phyloP scores from a whole-genome alignment of 148 eudicot genomes.

The Nepenthes mirabilis region DNA sequence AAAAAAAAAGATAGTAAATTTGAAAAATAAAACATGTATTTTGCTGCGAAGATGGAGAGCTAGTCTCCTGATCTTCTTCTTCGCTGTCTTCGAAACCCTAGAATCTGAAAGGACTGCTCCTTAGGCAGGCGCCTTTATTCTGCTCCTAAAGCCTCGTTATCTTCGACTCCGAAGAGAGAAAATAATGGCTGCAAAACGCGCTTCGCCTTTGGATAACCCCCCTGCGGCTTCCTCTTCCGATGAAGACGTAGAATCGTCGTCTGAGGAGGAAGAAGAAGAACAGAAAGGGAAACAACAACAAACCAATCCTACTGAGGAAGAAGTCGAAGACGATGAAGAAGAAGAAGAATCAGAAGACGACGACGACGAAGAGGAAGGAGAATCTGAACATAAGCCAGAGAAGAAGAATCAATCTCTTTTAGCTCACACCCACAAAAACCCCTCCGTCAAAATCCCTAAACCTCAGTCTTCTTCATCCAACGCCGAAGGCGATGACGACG shows the following conservation, averaged over 20 bases:
- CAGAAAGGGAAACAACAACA: neutral
- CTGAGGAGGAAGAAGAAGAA: constrained; percentile 8
- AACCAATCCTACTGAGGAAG: constrained; percentile 2
- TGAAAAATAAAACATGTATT: no score
- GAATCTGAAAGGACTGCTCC: no score
- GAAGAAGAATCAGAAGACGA: constrained; percentile 7
- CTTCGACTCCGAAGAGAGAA: no score
- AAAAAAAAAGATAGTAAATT: no score
- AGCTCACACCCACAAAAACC: neutral
- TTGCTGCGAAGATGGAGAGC: no score
- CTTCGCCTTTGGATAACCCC: constrained; percentile 13
- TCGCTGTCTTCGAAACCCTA: no score
- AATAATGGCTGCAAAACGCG: constrained; percentile 6
- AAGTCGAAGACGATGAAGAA: constrained; percentile 6
- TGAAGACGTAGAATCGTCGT: constrained; percentile 7
- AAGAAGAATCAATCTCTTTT: neutral
- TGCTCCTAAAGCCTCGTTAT: no score
- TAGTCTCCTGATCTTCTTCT: no score
- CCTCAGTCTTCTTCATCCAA: constrained; percentile 1
- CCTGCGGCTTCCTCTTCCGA: constrained; percentile 30
- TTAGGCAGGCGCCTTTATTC: no score
- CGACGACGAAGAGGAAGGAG: constrained; percentile 10
- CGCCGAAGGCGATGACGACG: constrained; percentile 3
- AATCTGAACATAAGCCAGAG: neutral
- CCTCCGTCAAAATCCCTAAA: constrained; percentile 1